Evolutionary conservation across 345 rosid species (phyloP), one percentile per base, ranked within the genome.

Genomic region (Heritiera fomes): DNA sequence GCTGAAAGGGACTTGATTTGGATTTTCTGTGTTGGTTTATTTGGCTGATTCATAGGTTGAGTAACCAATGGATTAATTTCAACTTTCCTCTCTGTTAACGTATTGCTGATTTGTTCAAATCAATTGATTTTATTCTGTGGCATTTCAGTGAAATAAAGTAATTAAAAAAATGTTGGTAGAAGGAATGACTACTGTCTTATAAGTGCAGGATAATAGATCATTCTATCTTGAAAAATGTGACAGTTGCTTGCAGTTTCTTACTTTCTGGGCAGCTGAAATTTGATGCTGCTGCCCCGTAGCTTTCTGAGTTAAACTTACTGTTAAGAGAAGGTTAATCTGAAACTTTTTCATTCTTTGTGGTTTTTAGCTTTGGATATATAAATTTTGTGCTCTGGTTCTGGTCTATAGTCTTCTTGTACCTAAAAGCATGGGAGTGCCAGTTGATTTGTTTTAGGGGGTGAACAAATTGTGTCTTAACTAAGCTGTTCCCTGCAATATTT

Each of bases 181-280:
- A 47, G 7, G 74, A 70, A 45, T 9, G 18, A 13, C 30, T 28
- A 12, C 41, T 7, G 59, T 49, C 7, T 20, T 6, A 46, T 70
- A n/a, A 23, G 40, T 69, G n/a, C 52, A 70, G 4, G 40, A 49
- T 3, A 32, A 20, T 70, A 14, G 59, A 70, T 28, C 41, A 47
- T 46, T 69, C 58, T 23, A 8, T 69, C 38, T 11, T 69, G 20
- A 69, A 69, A 69, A 69, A 5, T 70, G 28, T 70, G 58, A 23
- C 17, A 30, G 17, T 70, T 49, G 74, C 74, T 6, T 12, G 8
- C 41, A 13, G 38, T 49, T 70, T 67, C 32, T 43, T 8, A 67
- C 28, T 67, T 28, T 45, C 3, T 10, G 2, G 55, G 34, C 53
- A n/a, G 53, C 23, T 67, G 34, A 67, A 8, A 14, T 66, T 40